A percentile compares a stretch with the other conserved stretches of the same genome.
Conservation (phyloP, 2,329 filamentous ascomycete species). For the Ophiostoma quercus region DNA sequence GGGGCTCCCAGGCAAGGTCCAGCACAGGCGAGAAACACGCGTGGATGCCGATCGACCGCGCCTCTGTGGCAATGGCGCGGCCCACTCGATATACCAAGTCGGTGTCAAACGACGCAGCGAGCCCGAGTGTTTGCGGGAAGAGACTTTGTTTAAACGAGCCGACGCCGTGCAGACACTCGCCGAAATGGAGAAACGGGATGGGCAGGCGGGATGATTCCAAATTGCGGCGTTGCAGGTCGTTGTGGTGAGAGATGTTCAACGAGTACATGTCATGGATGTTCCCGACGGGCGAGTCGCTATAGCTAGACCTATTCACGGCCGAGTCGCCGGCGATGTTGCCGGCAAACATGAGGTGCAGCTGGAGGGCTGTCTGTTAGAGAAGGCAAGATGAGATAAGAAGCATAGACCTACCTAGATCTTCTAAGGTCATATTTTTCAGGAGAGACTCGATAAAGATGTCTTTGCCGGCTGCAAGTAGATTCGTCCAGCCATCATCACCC, state of each 20-base stretch:
- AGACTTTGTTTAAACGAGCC: constrained; percentile 18
- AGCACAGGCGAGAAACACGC: constrained; percentile 17
- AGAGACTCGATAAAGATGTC: not conserved
- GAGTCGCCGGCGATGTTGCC: constrained; percentile 12
- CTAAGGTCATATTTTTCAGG: not conserved
- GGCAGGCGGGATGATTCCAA: not conserved
- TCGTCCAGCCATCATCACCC: not conserved
- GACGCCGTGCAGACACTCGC: constrained; percentile 19
- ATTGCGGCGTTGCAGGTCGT: constrained; percentile 12
- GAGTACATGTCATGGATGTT: constrained; percentile 19
- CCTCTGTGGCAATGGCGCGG: constrained; percentile 8
- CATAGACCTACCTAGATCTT: not conserved
- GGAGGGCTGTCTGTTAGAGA: not conserved
- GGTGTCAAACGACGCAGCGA: constrained; percentile 15
- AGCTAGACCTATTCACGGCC: not conserved
- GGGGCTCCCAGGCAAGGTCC: constrained; percentile 12
- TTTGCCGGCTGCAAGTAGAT: not conserved
- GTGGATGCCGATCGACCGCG: constrained; percentile 16
- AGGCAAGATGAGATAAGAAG: not conserved
- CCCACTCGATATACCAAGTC: constrained; percentile 14
- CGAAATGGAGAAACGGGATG: constrained; percentile 16
- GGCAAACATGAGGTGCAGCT: constrained; percentile 18
- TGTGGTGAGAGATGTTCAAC: constrained; percentile 16
- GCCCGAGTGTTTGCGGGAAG: constrained; percentile 16
- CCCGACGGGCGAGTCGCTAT: constrained; percentile 6